These are phyloP conservation scores for Amauroascus niger DNA, from an alignment of 2,329 filamentous ascomycete species.

Conservation along the genomic window DNA sequence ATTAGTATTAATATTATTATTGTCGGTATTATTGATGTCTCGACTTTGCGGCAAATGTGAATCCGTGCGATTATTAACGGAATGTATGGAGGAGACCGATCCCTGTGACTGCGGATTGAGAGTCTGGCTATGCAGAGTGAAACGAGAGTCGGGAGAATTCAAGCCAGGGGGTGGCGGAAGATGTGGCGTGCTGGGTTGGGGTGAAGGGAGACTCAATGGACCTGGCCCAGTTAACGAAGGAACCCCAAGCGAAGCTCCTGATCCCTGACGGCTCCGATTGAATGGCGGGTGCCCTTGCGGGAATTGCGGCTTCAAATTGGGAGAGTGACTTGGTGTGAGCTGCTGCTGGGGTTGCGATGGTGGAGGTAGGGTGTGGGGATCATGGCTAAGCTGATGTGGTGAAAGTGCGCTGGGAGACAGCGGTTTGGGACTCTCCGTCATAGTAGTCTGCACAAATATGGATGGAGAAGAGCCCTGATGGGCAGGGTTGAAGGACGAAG, in stretches of 20 bases:
- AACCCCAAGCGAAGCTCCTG: slow-evolving; percentile 10
- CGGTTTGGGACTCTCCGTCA: slow-evolving; percentile 82
- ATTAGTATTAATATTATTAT: slow-evolving; percentile 13
- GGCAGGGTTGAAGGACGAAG: slow-evolving; percentile 32
- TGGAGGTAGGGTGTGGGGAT: slow-evolving; percentile 21
- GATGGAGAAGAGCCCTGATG: slow-evolving; percentile 39
- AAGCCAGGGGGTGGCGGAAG: slow-evolving; percentile 27
- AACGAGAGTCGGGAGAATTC: slow-evolving; percentile 29
- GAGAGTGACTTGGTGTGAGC: slow-evolving; percentile 32
- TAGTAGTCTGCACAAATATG: slow-evolving; percentile 60
- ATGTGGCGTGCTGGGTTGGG: slow-evolving; percentile 22
- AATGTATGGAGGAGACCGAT: slow-evolving; percentile 1
- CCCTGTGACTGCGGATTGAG: slow-evolving; percentile 18
- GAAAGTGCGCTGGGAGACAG: slow-evolving; percentile 44
- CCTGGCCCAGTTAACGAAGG: slow-evolving; percentile 10
- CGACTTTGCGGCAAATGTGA: slow-evolving; percentile 5
- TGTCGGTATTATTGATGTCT: slow-evolving; percentile 8
- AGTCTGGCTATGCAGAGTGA: slow-evolving; percentile 28
- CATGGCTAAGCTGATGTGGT: slow-evolving; percentile 33
- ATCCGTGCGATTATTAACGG: slow-evolving; percentile 18
- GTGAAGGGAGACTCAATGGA: slow-evolving; percentile 14
- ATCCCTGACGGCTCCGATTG: slow-evolving; percentile 16
- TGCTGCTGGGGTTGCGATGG: slow-evolving; percentile 28
- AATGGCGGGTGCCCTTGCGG: slow-evolving; percentile 28
- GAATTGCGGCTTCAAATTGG: slow-evolving; percentile 35